phyloP scores from a whole-genome alignment of 345 rosid species.

The Murraya paniculata region DNA sequence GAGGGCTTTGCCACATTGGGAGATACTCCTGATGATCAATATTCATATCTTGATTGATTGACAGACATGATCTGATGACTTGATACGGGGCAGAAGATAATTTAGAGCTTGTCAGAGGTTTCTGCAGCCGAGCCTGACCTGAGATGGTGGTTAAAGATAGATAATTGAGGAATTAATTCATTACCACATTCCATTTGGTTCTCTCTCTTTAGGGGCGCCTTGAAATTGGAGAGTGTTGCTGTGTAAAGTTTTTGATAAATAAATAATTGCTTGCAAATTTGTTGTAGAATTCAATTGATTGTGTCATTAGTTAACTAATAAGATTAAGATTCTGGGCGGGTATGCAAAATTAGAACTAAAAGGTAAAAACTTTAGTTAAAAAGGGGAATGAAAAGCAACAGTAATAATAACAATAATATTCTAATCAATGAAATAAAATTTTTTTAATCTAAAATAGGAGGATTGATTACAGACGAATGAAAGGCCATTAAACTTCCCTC shows the following conservation, averaged over 20 bases:
- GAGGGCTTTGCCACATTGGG: not conserved
- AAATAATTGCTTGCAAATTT: not conserved
- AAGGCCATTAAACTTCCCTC: slow-evolving; percentile 40
- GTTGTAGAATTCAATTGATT: not conserved
- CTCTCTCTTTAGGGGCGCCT: not conserved
- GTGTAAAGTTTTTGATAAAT: not conserved
- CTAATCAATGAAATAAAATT: no score
- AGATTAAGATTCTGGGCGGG: no score
- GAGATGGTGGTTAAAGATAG: no score
- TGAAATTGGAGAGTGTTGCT: not conserved
- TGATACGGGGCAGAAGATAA: not conserved
- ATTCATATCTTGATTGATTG: not conserved
- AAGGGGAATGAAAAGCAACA: no score
- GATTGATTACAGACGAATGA: not conserved
- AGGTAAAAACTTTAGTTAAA: no score
- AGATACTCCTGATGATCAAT: not conserved
- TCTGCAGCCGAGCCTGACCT: not conserved
- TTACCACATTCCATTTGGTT: not conserved
- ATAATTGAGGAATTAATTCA: not conserved
- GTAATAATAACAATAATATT: no score
- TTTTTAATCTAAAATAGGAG: no score
- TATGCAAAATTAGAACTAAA: not conserved
- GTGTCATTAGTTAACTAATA: no score
- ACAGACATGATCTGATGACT: not conserved
- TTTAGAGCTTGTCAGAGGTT: not conserved